Base-by-base conservation (phyloP, 2,329 filamentous ascomycete genomes). In the Mycosphaerella arachidis region DNA sequence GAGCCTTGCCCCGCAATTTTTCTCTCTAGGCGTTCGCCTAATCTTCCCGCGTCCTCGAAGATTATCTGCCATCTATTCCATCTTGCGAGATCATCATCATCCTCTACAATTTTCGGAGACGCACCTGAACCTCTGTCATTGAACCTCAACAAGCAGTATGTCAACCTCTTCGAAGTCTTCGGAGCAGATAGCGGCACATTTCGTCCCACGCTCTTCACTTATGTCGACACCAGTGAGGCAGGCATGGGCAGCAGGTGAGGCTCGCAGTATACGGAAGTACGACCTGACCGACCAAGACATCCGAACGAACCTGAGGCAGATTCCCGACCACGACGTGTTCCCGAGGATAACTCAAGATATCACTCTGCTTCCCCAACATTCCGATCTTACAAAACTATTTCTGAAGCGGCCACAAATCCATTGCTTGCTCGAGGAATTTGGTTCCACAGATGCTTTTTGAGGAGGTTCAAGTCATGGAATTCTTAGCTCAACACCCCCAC, bases 371-470 rank as follows among this genome's bases (percentile, higher is more conserved):
- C 43, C 54, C 13, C 48, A 51, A 51, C 12, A 46, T 27, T 27
- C 40, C 27, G 48, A 64, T 48, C 18, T 51, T 13, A 53, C 55
- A 20, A 60, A 66, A 24, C 51, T 64, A 18, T 69, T 60, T 48
- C 55, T 69, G 31, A 70, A 70, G 52, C 65, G 64, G 8, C 67
- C 65, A 31, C 66, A 67, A 52, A 29, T 69, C 54, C 53, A 57
- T 27, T 67, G 63, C 51, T 54, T 62, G 52, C 58, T 63, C 33
- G 58, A 67, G 18, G 63, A 66, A 48, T 53, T 63, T 27, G 60
- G 24, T 68, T 50, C 62, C 67, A 0, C 58, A 60, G 55, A 59
- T 69, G 29, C 59, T 67, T 54, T 37, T 67, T 13, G 63, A 65
- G 51, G 67, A 69, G 62, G 65, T 62, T 10, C 48, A 66, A 61